Base-by-base conservation (phyloP, 345 rosid genomes). In the Clausena lansium region DNA sequence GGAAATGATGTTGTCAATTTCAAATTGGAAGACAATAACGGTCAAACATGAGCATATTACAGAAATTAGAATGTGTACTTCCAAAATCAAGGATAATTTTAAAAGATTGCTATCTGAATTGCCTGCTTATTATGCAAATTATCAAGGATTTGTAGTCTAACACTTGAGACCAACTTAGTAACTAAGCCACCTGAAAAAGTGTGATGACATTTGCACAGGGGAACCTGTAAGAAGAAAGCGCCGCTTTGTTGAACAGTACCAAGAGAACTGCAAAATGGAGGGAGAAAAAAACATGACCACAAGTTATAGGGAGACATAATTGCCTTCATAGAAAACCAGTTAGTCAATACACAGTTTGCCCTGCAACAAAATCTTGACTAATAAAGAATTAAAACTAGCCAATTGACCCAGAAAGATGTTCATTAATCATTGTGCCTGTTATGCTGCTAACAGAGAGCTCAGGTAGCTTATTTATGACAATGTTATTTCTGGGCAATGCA, bases 241-340 rank as follows among this genome's bases (percentile, higher is more conserved):
- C 92, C 36, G 93, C 92, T 82, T 91, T 91, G 83, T 89, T 91
- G 87, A 91, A 89, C 83, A 91, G 68, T n/a, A 91, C 81, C 85
- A 91, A 85, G 60, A 89, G 90, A 77, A 91, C 96, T 91, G 90
- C 87, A 80, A 2, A 81, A 64, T 62, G 58, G 74, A 54, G 33
- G 60, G 47, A n/a, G n/a, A 20, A 71, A 79, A 77, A 33, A 9
- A 65, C 60, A 73, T 60, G 2, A 72, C 28, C 70, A 52, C 9
- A 70, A 80, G 47, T 39, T 33, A 64, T 17, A 32, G 64, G 36
- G 27, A 41, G 36, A 20, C 45, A 74, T 14, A 19, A 28, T 28
- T 61, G 28, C 10, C 70, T 75, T 41, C 57, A 62, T 30, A 14
- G 25, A 52, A 39, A 39, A 38, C 22, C 36, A 41, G 28, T 55